phyloP scores from a whole-genome alignment of 192 early-diverging fungal genomes.

The Dispira parvispora region DNA sequence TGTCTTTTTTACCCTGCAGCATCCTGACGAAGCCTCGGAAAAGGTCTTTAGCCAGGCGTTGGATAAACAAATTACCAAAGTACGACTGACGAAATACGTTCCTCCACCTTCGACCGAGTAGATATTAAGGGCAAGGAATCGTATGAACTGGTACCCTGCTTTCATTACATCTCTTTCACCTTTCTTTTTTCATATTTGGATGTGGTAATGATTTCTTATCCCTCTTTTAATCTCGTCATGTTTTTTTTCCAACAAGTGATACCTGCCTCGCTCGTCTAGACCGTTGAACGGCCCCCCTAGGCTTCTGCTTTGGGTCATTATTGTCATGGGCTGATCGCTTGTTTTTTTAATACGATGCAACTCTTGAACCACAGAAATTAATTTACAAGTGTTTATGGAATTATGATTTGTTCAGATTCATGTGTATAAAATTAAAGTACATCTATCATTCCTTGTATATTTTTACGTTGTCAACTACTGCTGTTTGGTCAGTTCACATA shows the following conservation, averaged over 20 bases:
- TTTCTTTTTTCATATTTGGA: background rate
- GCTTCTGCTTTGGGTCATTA: no score
- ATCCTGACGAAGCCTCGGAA: background rate
- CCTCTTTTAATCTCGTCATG: background rate
- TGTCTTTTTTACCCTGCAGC: conserved; percentile 7
- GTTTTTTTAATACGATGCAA: no score
- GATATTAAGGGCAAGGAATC: background rate
- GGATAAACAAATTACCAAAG: conserved; percentile 8
- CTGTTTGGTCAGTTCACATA: no score
- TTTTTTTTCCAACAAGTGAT: conserved; percentile 7
- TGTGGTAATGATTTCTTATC: background rate
- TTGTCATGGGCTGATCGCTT: no score
- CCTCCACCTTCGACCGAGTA: background rate
- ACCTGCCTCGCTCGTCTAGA: no score
- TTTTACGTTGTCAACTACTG: no score
- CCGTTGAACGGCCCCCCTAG: no score
- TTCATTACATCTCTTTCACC: background rate
- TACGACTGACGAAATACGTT: background rate
- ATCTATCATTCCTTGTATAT: no score
- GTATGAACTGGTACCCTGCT: background rate
- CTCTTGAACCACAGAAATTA: no score
- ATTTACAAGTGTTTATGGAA: no score
- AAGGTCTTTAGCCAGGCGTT: background rate
- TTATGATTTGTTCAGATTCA: no score
- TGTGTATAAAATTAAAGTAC: no score